Base-by-base conservation (phyloP, 2,329 filamentous ascomycete genomes). In the Paracoccidioides lutzii region DNA sequence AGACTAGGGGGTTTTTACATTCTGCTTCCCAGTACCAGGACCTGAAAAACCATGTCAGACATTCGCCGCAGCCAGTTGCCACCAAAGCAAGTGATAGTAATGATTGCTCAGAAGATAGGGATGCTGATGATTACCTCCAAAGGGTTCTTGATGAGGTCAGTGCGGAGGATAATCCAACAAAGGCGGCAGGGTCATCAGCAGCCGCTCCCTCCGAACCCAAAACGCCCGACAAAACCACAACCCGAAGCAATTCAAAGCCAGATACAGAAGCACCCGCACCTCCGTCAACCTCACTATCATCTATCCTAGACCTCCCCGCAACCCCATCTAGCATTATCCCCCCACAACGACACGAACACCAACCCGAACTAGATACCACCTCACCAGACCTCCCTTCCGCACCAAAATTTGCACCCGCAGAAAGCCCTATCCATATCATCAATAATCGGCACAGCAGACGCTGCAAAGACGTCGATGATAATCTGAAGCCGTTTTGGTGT, bases 401-500 rank as follows among this genome's bases (percentile, higher is more conserved):
- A 7, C 67, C 65, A 32, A 57, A 53, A 38, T 54, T 40, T 42
- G 40, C 15, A 52, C 56, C 55, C 58, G 33, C 53, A 53, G 55
- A 28, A 59, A 57, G 15, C 4, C 53, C 35, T 15, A 55, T 33
- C 42, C 48, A 52, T 38, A 49, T 10, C n/a, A 42, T 41, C 15
- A 55, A 50, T 38, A 51, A 56, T 68, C 66, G 33, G 8, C 46
- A 15, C 33, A 14, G 46, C n/a, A 37, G 14, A 33, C 32, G 51
- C 55, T 67, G 0, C 66, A 67, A 48, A 65, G 67, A 5, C 73
- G 63, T 51, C 51, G 70, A 41, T 83, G 85, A 38, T 87, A 91
- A 62, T 77, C n/a, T 84, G 59, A 82, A 84, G 44, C 81, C 78
- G 0, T 55, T 54, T n/a, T 94, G 88, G 87, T 94, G 89, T 67